Conservation (phyloP, 2,329 filamentous ascomycete species). For the Alternaria arborescens region DNA sequence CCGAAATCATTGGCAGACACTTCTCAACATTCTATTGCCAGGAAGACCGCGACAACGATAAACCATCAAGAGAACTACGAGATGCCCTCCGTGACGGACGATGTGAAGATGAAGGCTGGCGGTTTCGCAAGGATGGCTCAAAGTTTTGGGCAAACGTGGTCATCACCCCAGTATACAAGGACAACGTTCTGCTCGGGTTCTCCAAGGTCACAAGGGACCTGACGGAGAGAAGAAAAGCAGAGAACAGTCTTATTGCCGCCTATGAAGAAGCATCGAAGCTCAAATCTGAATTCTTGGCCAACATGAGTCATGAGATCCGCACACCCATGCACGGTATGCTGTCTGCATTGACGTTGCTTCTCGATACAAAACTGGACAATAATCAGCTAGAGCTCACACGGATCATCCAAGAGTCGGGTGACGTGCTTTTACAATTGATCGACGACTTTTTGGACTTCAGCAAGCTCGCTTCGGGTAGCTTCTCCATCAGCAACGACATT, state of each 20-base stretch:
- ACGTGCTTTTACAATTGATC: conserved; percentile 67
- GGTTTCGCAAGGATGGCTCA: conserved; percentile 65
- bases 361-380: conserved; percentile 61
- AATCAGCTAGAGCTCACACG: conserved; percentile 65
- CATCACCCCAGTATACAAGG: conserved; percentile 65
- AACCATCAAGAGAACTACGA: conserved; percentile 62
- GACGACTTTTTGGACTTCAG: conserved; percentile 74
- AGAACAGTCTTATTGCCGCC: conserved; percentile 63
- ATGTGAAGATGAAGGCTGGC: conserved; percentile 68
- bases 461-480: conserved; percentile 67
- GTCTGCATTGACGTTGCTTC: conserved; percentile 65
- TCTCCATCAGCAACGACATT: conserved; percentile 64
- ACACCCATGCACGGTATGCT: conserved; percentile 71
- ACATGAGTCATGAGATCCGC: conserved; percentile 71
- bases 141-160: conserved; percentile 68
- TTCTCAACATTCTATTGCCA: conserved; percentile 66
- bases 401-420: conserved; percentile 68
- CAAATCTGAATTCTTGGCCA: conserved; percentile 69
- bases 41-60: conserved; percentile 60
- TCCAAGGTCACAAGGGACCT: conserved; percentile 68
- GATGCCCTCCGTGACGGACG: conserved; percentile 64
- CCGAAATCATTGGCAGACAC: conserved; percentile 66
- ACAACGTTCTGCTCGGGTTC: conserved; percentile 64
- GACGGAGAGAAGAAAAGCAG: conserved; percentile 64
- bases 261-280: conserved; percentile 70